A percentile compares a stretch with the other conserved stretches of the same genome.
phyloP scores from a whole-genome alignment of 257 asterid species.

The Nicotiana undulata region DNA sequence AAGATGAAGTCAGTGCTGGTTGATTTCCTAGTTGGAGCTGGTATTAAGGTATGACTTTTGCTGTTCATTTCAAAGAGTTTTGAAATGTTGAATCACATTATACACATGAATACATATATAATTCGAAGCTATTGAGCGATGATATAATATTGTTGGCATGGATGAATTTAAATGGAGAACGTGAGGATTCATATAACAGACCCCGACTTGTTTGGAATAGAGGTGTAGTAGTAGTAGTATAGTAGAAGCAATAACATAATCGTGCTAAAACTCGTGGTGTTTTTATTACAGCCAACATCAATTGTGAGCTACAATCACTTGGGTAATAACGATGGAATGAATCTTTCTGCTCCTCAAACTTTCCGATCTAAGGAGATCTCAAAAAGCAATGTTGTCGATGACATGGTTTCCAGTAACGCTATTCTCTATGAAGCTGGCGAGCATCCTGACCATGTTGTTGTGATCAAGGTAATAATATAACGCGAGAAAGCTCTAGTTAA shows the following conservation, averaged over 20 bases:
- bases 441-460: conserved; percentile 98
- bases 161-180: no score
- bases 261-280: not conserved
- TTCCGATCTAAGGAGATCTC: conserved; percentile 98
- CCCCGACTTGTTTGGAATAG: no score
- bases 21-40: conserved; percentile 98
- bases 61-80: not conserved
- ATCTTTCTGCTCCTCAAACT: conserved; percentile 92
- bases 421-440: conserved; percentile 93
- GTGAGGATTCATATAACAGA: no score
- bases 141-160: no score
- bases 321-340: conserved; percentile 98
- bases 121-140: not conserved
- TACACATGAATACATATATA: not conserved
- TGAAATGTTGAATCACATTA: not conserved
- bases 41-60: conserved; percentile 65
- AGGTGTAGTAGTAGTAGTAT: no score
- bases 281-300: conserved; percentile 68
- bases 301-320: conserved; percentile 97
- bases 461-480: conserved; percentile 57
- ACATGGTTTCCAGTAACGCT: conserved; percentile 97
- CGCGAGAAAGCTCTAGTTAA: not conserved
- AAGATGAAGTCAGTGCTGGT: conserved; percentile 97
- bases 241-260: not conserved
- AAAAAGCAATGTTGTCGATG: conserved; percentile 95